Base-by-base conservation (phyloP, 169 alveolate genomes). In the Plasmodium coatneyi region DNA sequence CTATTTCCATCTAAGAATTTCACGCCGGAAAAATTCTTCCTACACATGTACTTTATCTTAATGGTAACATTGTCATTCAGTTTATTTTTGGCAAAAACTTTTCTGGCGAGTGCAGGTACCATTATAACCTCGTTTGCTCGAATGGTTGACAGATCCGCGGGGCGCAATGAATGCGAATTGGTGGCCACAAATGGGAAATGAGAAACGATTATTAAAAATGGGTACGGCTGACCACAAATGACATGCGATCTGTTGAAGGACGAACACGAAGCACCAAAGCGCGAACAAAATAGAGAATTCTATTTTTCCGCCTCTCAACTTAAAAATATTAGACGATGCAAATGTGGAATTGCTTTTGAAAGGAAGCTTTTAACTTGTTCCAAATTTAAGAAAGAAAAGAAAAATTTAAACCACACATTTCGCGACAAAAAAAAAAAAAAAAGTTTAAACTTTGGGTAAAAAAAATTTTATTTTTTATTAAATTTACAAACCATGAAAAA, bases 1-100 rank as follows among this genome's bases (percentile, higher is more conserved):
- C 96, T 79, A 36, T 92, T 95, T 80, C 87, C 79, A 43, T 95
- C 97, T 78, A 95, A 74, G 52, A 95, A 95, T 56, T 92, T 92
- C 43, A 95, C 97, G 2, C 95, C 92, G 43, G 91, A 89, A 80
- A 95, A 93, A 19, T 89, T 80, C 30, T 90, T 84, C 71, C 81
- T 78, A 52, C 83, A 79, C 90, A 89, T 89, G 22, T 60, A 89
- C 19, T 89, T 89, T 34, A 89, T 34, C 28, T 78, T 87, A 56
- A 28, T 87, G 7, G 54, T 66, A 39, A 66, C 80, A 46, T 89
- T 54, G 54, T 36, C 71, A 60, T 80, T 89, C 79, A 79, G n/a
- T 79, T 79, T 78, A 80, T 66, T 89, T 43, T 60, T 78, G 19
- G 30, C 19, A 49, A 89, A 89, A 12, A 89, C 14, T 14, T 56